These are phyloP conservation scores for Naganishia liquefaciens DNA, from an alignment of 1,284 basidiomycete genomes.

Conservation along the genomic window DNA sequence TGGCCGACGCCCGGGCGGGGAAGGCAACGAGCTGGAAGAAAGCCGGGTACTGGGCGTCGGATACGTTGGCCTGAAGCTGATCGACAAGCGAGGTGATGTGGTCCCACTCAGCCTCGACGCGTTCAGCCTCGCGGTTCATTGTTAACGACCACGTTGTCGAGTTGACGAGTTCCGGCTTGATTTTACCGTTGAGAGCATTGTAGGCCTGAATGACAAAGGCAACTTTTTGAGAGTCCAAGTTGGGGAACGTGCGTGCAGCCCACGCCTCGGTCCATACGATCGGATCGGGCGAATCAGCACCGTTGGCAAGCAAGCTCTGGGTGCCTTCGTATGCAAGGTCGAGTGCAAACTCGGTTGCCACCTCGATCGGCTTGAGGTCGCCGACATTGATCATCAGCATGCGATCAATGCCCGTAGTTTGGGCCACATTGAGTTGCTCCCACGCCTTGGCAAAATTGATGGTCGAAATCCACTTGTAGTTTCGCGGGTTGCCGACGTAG, in stretches of 20 bases:
- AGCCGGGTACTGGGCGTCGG: constrained; percentile 58
- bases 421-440: constrained; percentile 44
- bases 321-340: constrained; percentile 64
- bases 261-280: constrained; percentile 59
- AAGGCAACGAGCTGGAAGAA: constrained; percentile 70
- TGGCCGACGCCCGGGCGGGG: constrained; percentile 57
- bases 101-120: constrained; percentile 59
- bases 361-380: constrained; percentile 70
- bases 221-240: constrained; percentile 55
- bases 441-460: constrained; percentile 36
- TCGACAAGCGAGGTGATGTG: constrained; percentile 59
- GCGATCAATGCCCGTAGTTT: constrained; percentile 40
- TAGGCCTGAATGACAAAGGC: constrained; percentile 62
- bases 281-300: not conserved
- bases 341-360: constrained; percentile 69
- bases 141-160: constrained; percentile 64
- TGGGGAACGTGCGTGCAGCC: constrained; percentile 67
- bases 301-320: constrained; percentile 52
- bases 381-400: constrained; percentile 58
- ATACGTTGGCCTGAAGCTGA: constrained; percentile 61
- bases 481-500: constrained; percentile 38
- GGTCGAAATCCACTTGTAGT: constrained; percentile 48
- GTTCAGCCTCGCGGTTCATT: constrained; percentile 69
- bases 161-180: constrained; percentile 69
- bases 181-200: constrained; percentile 63